These are phyloP conservation scores for Centaurea solstitialis DNA, from an alignment of 129 eudicot species.

Conservation along the genomic window DNA sequence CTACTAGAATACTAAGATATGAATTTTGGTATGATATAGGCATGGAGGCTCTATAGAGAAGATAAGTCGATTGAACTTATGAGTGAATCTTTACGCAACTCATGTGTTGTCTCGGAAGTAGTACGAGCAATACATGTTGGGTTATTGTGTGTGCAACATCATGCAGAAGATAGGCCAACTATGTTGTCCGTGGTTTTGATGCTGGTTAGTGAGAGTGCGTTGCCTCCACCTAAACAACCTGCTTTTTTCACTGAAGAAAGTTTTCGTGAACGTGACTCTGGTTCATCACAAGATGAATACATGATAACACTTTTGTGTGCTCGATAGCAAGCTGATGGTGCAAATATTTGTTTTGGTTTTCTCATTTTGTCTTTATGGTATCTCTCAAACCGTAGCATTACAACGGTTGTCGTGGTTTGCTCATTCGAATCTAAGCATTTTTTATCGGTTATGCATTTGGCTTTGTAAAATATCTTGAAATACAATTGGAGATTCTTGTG, in stretches of 20 bases:
- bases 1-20: neutral
- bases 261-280: neutral
- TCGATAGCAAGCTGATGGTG: neutral
- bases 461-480: neutral
- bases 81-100: neutral
- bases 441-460: neutral
- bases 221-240: constrained; percentile 35
- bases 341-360: neutral
- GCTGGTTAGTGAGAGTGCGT: constrained; percentile 21
- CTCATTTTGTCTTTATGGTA: neutral
- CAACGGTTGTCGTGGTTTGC: neutral
- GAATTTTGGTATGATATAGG: constrained; percentile 2
- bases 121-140: constrained; percentile 31
- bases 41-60: constrained; percentile 27
- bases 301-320: neutral
- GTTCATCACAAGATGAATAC: neutral
- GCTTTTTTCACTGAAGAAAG: constrained; percentile 23
- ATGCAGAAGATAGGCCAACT: constrained; percentile 33
- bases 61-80: neutral
- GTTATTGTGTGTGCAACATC: constrained; percentile 37
- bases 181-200: constrained; percentile 32
- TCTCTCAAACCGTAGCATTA: neutral
- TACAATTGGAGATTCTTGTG: neutral
- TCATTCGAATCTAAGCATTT: neutral
- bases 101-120: constrained; percentile 11